Evolutionary conservation across 257 asterid genomes (phyloP).

Genomic region (Nicotiana benthamiana): DNA sequence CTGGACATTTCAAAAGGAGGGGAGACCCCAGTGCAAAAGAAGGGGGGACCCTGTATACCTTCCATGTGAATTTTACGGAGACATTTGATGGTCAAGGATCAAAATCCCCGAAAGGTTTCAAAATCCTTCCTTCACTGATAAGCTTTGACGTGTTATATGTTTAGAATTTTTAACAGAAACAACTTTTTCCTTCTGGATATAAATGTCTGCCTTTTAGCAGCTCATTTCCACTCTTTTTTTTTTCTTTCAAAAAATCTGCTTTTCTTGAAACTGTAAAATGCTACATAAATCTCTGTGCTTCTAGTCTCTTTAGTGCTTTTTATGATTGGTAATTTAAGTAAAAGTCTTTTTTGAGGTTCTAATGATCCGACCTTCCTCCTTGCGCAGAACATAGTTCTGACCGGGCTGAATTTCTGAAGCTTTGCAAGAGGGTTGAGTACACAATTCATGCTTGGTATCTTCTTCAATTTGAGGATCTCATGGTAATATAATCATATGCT

Average conservation of each 20-base stretch:
- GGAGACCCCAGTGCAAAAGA: not conserved
- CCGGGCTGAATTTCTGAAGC: conserved; percentile 87
- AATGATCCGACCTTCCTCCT: not conserved
- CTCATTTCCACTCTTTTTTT: not conserved
- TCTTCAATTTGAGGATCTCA: conserved; percentile 97
- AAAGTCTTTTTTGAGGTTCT: not conserved
- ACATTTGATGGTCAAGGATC: not conserved
- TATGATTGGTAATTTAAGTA: not conserved
- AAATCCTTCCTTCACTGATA: not conserved
- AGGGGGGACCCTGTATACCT: not conserved
- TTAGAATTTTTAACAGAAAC: not conserved
- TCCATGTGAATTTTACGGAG: not conserved
- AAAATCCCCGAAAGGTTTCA: not conserved
- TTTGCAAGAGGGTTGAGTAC: conserved; percentile 95
- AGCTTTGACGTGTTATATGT: not conserved
- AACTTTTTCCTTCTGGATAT: not conserved
- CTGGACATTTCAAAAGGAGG: not conserved
- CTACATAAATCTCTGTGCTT: not conserved
- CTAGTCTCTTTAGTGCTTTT: not conserved
- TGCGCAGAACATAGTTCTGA: conserved; percentile 74
- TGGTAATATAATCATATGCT: conserved; percentile 35
- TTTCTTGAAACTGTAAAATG: not conserved
- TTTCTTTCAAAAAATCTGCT: not conserved
- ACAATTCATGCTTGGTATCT: conserved; percentile 95
- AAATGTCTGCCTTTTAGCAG: not conserved